Evolutionary conservation across 1,284 basidiomycete genomes (phyloP), one percentile per base, ranked within the genome.

Genomic region (Puccinia triticina): DNA sequence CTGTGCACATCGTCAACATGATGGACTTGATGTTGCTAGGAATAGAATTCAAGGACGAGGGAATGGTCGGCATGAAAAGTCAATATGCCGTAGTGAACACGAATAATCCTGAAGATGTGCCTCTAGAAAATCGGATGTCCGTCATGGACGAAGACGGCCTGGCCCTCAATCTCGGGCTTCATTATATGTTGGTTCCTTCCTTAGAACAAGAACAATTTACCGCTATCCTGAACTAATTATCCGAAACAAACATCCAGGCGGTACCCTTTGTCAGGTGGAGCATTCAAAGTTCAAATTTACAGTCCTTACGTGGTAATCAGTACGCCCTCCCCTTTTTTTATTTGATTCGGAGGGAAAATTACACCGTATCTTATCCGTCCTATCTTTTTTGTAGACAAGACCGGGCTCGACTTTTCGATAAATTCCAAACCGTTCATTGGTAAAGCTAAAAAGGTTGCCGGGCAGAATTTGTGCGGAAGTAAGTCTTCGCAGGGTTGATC

Each of bases 251-350:
- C 55, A 14, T 57, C 26, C 34, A 85, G 84, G 72, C 84, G 85
- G 61, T 94, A 94, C 87, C 92, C 94, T 2, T 91, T 98, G 83
- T 94, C 95, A 16, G 97, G 96, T 2, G 96, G 97, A n/a, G 95
- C 96, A 0, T 97, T 98, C 90, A 96, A 94, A 88, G 94, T 98
- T 0, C 96, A 99, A 87, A 92, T 99, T 77, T 99, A 95, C 87
- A 92, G 92, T 84, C 96, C 97, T 2, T 99, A 93, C 87, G 89
- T 99, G 76, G 89, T 99, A 74, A 88, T 98, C 87, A 99, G 79
- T 82, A 55, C 29, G 79, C 43, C 18, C 29, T 29, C 18, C 26
- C 40, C 26, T 26, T 78, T 29, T 78, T 34, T 34, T 18, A 14
- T 66, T 46, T 71, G 21, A 10, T 26, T 23, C 40, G 40, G 8